phyloP scores from a whole-genome alignment of 148 eudicot genomes.

The Cornus florida region DNA sequence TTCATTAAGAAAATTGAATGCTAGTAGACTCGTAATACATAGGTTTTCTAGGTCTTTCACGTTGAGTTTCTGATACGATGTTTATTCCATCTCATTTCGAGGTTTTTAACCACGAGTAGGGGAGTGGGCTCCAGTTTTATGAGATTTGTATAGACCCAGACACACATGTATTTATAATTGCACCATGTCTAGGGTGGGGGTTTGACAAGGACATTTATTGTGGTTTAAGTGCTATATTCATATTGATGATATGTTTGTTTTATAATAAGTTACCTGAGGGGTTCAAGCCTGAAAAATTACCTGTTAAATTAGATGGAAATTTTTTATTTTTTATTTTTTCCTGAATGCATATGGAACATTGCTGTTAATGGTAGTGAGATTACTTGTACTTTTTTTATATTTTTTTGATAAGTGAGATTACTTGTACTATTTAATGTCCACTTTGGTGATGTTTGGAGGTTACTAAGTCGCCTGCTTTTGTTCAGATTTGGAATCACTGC shows the following conservation, averaged over 20 bases:
- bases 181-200: background rate
- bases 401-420: background rate
- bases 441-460: background rate
- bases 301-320: too few relatives aligned
- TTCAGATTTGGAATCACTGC: slow-evolving; percentile 82
- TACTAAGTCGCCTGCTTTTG: background rate
- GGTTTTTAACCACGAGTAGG: too few relatives aligned
- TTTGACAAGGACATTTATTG: background rate
- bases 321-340: too few relatives aligned
- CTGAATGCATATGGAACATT: too few relatives aligned
- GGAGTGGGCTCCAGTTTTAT: background rate
- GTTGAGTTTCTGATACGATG: too few relatives aligned
- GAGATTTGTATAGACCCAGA: too few relatives aligned
- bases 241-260: background rate
- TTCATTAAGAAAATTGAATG: too few relatives aligned
- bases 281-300: background rate
- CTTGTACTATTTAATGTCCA: background rate
- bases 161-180: background rate
- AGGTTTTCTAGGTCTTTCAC: too few relatives aligned
- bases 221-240: background rate
- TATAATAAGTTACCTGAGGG: background rate
- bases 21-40: too few relatives aligned
- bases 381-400: background rate
- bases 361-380: too few relatives aligned
- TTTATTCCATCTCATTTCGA: too few relatives aligned